Evolutionary conservation across 225 moss, liverwort and hornwort species (phyloP).

Genomic region (Rhytidiadelphus loreus): DNA sequence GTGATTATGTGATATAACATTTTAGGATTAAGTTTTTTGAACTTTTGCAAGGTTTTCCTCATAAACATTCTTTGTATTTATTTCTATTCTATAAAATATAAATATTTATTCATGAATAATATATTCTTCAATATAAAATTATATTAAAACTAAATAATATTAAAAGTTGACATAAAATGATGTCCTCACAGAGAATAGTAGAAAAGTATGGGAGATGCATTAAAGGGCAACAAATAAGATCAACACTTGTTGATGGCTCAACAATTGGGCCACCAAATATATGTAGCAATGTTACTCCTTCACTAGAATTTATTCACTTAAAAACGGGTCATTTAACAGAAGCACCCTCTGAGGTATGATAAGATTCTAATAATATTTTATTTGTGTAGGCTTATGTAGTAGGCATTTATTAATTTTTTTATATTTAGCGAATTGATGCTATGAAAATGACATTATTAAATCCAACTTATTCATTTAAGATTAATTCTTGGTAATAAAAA

Average conservation of each 20-base stretch:
- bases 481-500: background rate
- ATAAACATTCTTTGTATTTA: no score
- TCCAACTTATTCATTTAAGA: background rate
- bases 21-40: no score
- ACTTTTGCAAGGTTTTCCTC: no score
- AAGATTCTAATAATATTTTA: background rate
- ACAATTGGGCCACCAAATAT: background rate
- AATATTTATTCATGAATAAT: no score
- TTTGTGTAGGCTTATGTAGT: no score
- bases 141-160: no score
- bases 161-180: background rate
- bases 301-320: conserved; percentile 19
- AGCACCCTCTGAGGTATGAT: conserved; percentile 9
- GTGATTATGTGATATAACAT: no score
- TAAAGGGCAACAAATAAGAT: background rate
- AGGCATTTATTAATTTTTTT: background rate
- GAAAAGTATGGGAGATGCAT: conserved; percentile 15
- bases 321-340: background rate
- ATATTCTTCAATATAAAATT: background rate
- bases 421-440: background rate
- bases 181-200: conserved; percentile 5
- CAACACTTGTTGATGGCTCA: background rate
- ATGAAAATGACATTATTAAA: background rate
- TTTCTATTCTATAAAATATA: no score
- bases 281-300: background rate